Conservation (phyloP, 306 rosid genomes). For the Luffa acutangula region DNA sequence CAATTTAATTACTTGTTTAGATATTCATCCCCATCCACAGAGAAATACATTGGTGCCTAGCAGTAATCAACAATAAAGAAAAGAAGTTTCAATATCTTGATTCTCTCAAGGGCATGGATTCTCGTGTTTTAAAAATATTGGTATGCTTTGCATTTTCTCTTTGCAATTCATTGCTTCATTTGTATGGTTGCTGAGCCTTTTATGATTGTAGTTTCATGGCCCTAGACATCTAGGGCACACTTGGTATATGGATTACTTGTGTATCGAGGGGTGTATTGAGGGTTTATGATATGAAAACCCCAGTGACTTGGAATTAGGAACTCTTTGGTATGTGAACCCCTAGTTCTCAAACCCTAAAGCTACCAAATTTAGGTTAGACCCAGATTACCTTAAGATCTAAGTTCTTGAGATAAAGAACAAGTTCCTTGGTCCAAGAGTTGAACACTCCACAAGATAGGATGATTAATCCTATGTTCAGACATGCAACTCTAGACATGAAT, state of each 20-base stretch:
- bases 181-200: conserved; percentile 2
- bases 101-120: conserved; percentile 71
- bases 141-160: conserved; percentile 28
- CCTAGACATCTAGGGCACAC: not conserved
- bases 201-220: conserved; percentile 6
- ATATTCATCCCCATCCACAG: conserved; percentile 87
- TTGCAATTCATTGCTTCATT: conserved; percentile 3
- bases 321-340: not conserved
- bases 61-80: conserved; percentile 74
- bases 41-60: conserved; percentile 96
- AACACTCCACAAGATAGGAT: not conserved
- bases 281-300: not conserved
- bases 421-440: not conserved
- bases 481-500: not conserved
- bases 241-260: not conserved
- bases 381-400: not conserved
- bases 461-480: not conserved
- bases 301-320: not conserved
- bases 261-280: not conserved
- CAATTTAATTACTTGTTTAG: conserved; percentile 31
- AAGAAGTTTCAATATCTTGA: conserved; percentile 92
- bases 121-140: conserved; percentile 46
- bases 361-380: too few species aligned
- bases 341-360: not conserved
- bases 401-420: not conserved